These are phyloP conservation scores for Penicillium sp. DNA, from an alignment of 2,329 filamentous ascomycete genomes.

Conservation along the genomic window DNA sequence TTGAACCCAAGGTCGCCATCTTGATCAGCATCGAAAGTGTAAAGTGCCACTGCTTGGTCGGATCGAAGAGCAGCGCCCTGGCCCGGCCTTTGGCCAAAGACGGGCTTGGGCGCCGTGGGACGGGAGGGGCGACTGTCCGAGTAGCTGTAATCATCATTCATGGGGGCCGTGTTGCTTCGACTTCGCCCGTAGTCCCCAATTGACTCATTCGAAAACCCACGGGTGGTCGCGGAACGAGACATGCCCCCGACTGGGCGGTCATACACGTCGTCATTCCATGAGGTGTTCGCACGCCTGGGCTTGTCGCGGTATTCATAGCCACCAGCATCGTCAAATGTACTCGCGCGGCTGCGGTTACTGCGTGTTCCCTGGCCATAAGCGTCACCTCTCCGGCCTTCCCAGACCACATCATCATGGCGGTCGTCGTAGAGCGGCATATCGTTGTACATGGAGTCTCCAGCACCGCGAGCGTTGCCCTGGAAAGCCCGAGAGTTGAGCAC, in stretches of 20 bases:
- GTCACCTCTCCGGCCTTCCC: slow-evolving; percentile 68
- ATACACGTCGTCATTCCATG: slow-evolving; percentile 46
- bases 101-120: slow-evolving; percentile 83
- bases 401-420: slow-evolving; percentile 72
- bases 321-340: slow-evolving; percentile 37
- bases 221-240: slow-evolving; percentile 31
- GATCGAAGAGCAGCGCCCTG: slow-evolving; percentile 35
- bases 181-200: slow-evolving; percentile 21
- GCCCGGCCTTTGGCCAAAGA: slow-evolving; percentile 55
- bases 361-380: slow-evolving; percentile 63
- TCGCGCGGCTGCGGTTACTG: slow-evolving; percentile 48
- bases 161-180: slow-evolving; percentile 35
- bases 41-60: slow-evolving; percentile 85
- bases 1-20: slow-evolving; percentile 90
- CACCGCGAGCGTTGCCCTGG: slow-evolving; percentile 53
- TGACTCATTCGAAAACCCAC: slow-evolving; percentile 27
- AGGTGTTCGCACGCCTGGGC: slow-evolving; percentile 43
- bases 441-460: slow-evolving; percentile 75
- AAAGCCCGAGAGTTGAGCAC: slow-evolving; percentile 83
- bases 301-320: slow-evolving; percentile 53
- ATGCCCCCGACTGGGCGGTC: slow-evolving; percentile 36
- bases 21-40: slow-evolving; percentile 91
- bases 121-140: slow-evolving; percentile 63
- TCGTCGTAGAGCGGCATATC: slow-evolving; percentile 87
- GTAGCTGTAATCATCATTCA: slow-evolving; percentile 48